A percentile compares a stretch with the other conserved stretches of the same genome.
phyloP scores from a whole-genome alignment of 768 basidiomycete species.

The Tricholoma furcatifolium region DNA sequence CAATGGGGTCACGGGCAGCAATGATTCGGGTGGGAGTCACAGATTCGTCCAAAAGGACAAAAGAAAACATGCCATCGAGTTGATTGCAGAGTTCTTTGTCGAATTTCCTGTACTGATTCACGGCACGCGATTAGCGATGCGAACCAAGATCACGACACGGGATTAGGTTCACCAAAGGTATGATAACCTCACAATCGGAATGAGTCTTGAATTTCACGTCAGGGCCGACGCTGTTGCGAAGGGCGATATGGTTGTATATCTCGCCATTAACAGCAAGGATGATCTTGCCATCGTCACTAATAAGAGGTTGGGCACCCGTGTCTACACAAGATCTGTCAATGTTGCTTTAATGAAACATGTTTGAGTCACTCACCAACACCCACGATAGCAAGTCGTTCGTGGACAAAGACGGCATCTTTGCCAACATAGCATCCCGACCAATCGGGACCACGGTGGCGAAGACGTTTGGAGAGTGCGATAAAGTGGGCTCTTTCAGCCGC shows the following conservation, averaged over 20 bases:
- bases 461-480: slow-evolving; percentile 84
- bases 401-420: slow-evolving; percentile 78
- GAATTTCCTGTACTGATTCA: slow-evolving; percentile 74
- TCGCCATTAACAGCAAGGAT: slow-evolving; percentile 96
- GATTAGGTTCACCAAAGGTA: slow-evolving; percentile 71
- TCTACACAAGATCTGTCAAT: slow-evolving; percentile 45
- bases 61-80: slow-evolving; percentile 99
- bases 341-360: neutral
- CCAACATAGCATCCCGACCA: slow-evolving; percentile 97
- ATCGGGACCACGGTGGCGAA: slow-evolving; percentile 94
- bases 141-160: neutral
- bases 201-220: slow-evolving; percentile 90
- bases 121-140: neutral
- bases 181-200: slow-evolving; percentile 97
- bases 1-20: slow-evolving; percentile 95
- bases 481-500: slow-evolving; percentile 65
- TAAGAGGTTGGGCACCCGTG: slow-evolving; percentile 92
- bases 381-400: slow-evolving; percentile 96
- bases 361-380: slow-evolving; percentile 76
- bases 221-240: slow-evolving; percentile 65
- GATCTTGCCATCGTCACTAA: slow-evolving; percentile 80
- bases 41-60: slow-evolving; percentile 93
- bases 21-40: slow-evolving; percentile 87
- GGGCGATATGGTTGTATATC: slow-evolving; percentile 94
- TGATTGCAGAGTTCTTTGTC: slow-evolving; percentile 72